phyloP scores from a whole-genome alignment of 257 asterid genomes.

The Mitragyna speciosa region DNA sequence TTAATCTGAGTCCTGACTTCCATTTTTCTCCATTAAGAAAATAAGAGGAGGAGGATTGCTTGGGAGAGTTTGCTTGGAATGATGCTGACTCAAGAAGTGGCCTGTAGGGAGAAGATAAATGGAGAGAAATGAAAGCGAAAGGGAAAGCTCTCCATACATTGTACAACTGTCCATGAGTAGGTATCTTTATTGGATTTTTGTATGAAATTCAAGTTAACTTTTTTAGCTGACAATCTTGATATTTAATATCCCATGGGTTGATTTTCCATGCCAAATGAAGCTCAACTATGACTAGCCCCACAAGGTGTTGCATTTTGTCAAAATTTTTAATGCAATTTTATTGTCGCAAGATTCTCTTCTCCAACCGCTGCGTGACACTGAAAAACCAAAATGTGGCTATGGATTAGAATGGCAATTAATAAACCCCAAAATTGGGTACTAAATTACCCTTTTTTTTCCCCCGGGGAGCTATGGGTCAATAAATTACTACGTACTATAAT shows the following conservation, averaged over 20 bases:
- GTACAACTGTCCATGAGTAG: constrained; percentile 11
- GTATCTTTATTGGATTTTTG: constrained; percentile 9
- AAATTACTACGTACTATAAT: not conserved
- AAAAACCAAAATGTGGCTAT: not conserved
- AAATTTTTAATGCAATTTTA: not conserved
- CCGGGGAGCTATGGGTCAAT: not conserved
- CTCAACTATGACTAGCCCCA: not conserved
- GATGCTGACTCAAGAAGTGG: constrained; percentile 15
- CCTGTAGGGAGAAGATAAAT: not conserved
- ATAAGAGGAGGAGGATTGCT: constrained; percentile 16
- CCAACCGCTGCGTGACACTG: not conserved
- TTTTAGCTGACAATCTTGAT: not conserved
- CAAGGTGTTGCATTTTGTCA: not conserved
- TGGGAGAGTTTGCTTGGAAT: constrained; percentile 27
- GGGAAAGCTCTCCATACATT: not conserved
- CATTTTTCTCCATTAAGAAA: not conserved
- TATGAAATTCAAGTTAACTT: not conserved
- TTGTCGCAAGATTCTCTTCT: not conserved
- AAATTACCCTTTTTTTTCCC: not conserved
- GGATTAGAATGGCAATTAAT: not conserved
- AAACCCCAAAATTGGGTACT: not conserved
- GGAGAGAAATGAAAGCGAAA: not conserved
- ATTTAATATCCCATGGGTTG: not conserved
- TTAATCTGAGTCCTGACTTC: not conserved
- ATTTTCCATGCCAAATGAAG: not conserved